Percentiles rank a stretch among this genome's conserved stretches.
phyloP scores from a whole-genome alignment of 2,329 filamentous ascomycete species.

The Phialocephala sp. region DNA sequence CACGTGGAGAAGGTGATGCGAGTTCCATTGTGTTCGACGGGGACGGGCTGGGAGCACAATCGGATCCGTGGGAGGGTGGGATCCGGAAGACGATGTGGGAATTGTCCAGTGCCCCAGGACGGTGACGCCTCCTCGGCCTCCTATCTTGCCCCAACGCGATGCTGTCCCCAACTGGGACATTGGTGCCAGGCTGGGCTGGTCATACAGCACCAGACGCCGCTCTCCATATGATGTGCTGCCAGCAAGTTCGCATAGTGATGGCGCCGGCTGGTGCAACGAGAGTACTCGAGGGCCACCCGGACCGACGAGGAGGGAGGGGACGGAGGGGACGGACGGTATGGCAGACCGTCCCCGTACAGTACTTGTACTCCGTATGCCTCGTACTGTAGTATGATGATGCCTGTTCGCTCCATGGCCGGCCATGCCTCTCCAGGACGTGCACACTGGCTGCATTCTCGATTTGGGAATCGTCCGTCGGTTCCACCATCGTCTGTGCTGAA shows the following conservation, averaged over 20 bases:
- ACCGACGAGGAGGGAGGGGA: too few relatives aligned
- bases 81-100: not conserved
- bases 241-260: not conserved
- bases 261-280: not conserved
- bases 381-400: too few relatives aligned
- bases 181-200: too few relatives aligned
- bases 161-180: too few relatives aligned
- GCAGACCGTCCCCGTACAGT: too few relatives aligned
- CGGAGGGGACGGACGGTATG: too few relatives aligned
- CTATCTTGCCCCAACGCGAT: too few relatives aligned
- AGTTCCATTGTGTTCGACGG: not conserved
- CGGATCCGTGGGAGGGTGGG: not conserved
- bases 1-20: constrained; percentile 1
- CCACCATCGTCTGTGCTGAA: constrained; percentile 7
- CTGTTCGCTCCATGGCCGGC: too few relatives aligned
- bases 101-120: not conserved
- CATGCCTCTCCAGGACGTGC: too few relatives aligned
- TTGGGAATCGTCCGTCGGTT: not conserved
- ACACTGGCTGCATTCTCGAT: not conserved
- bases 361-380: too few relatives aligned
- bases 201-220: not conserved
- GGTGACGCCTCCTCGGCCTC: too few relatives aligned
- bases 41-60: constrained; percentile 1
- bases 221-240: not conserved
- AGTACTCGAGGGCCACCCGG: too few relatives aligned